Conservation (phyloP, 1,139 yeast species). For the Spathaspora jeffriesii region DNA sequence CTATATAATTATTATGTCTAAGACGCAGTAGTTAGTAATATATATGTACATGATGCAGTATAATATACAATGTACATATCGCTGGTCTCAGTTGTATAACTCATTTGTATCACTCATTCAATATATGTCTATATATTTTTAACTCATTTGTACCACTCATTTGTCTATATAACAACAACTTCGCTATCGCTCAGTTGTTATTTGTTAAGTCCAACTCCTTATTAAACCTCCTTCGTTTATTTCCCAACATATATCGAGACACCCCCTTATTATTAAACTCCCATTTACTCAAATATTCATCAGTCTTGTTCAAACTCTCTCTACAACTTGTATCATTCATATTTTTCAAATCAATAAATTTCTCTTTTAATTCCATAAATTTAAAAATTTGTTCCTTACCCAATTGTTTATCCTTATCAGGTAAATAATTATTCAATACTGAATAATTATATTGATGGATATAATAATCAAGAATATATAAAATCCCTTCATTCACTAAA, state of each 20-base stretch:
- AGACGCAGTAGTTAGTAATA: too few species aligned
- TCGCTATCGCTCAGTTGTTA: conserved; percentile 4
- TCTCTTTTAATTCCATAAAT: conserved; percentile 47
- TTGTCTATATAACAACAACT: too few species aligned
- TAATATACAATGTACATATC: too few species aligned
- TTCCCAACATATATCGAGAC: conserved; percentile 57
- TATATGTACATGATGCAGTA: too few species aligned
- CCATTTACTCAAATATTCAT: conserved; percentile 51
- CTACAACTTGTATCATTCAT: conserved; percentile 40
- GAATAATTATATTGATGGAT: conserved; percentile 49
- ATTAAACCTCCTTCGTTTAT: conserved; percentile 46
- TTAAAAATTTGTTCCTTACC: conserved; percentile 49
- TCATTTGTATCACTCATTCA: too few species aligned
- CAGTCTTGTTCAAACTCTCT: conserved; percentile 39
- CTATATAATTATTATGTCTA: too few species aligned
- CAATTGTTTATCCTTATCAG: conserved; percentile 28
- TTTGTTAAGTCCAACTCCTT: too few species aligned
- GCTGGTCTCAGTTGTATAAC: too few species aligned
- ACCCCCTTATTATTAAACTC: conserved; percentile 49
- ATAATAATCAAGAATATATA: conserved; percentile 63
- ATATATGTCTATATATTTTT: too few species aligned
- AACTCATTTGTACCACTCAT: too few species aligned
- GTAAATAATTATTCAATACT: conserved; percentile 29
- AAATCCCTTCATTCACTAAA: conserved; percentile 59
- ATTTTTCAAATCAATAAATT: conserved; percentile 42